Evolutionary conservation across 179 eudicot genomes (phyloP).

Genomic region (Spergularia azorica): DNA sequence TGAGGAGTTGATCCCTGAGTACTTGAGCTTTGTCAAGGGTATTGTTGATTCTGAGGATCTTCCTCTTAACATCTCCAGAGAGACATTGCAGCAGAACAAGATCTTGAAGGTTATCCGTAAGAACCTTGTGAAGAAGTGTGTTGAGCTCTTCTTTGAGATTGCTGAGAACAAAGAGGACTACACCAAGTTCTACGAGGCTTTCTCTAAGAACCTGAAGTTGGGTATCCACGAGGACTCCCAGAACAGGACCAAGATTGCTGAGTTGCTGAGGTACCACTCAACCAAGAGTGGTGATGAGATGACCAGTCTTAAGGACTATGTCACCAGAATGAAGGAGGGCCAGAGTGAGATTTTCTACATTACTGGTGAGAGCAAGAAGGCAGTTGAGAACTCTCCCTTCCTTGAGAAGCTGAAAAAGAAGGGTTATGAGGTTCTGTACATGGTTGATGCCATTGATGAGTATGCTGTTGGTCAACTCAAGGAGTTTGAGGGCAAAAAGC

Average conservation of each 20-base stretch:
- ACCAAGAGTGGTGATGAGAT: slow-evolving; percentile 57
- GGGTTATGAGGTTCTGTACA: slow-evolving; percentile 49
- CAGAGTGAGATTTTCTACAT: slow-evolving; percentile 53
- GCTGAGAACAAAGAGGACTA: slow-evolving; percentile 73
- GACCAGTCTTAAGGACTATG: slow-evolving; percentile 54
- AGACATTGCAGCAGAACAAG: slow-evolving; percentile 84
- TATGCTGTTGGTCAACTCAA: slow-evolving; percentile 54
- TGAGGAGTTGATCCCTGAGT: slow-evolving; percentile 87
- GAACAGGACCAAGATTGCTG: slow-evolving; percentile 52
- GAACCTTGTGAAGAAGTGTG: slow-evolving; percentile 81
- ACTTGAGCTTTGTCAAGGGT: slow-evolving; percentile 80
- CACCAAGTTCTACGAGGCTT: slow-evolving; percentile 53
- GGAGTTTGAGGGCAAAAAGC: slow-evolving; percentile 57
- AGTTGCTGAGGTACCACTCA: slow-evolving; percentile 50
- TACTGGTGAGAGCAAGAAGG: slow-evolving; percentile 59
- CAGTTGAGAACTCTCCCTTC: slow-evolving; percentile 59
- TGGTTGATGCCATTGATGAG: slow-evolving; percentile 59
- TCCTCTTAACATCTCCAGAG: slow-evolving; percentile 82
- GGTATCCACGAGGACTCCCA: slow-evolving; percentile 54
- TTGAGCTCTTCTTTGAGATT: slow-evolving; percentile 83
- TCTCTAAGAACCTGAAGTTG: slow-evolving; percentile 52
- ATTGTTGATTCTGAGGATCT: slow-evolving; percentile 87
- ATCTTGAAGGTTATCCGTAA: slow-evolving; percentile 82
- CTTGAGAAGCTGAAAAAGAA: slow-evolving; percentile 50
- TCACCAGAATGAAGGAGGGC: slow-evolving; percentile 56